These are phyloP conservation scores for Lophiostoma macrostomum DNA, from an alignment of 495 filamentous ascomycete species.

Conservation along the genomic window DNA sequence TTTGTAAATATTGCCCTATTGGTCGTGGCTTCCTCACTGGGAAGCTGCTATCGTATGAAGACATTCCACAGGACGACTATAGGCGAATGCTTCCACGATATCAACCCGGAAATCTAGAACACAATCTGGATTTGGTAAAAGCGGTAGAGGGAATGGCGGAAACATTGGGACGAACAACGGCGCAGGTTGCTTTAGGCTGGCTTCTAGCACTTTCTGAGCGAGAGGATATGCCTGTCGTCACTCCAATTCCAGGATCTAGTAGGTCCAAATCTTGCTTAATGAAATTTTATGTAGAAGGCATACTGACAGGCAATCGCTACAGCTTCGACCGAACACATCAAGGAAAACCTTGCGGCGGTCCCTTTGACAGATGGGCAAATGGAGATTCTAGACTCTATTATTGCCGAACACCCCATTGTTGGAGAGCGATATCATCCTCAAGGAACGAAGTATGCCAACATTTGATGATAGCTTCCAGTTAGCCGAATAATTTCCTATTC, in stretches of 20 bases:
- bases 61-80: conserved; percentile 7
- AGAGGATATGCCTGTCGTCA: conserved; percentile 64
- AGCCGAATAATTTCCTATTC: too few relatives aligned
- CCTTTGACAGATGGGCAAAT: conserved; percentile 5
- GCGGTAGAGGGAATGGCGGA: conserved; percentile 63
- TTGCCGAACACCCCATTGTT: neutral
- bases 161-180: conserved; percentile 65
- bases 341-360: conserved; percentile 2
- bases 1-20: conserved; percentile 10
- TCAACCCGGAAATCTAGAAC: conserved; percentile 55
- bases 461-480: neutral
- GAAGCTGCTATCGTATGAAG: neutral
- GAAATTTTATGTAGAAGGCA: too few relatives aligned
- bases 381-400: conserved; percentile 9
- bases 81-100: conserved; percentile 10
- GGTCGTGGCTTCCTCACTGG: conserved; percentile 9
- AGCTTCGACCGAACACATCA: neutral
- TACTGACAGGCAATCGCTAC: neutral
- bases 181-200: conserved; percentile 81
- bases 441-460: neutral
- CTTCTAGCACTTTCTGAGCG: conserved; percentile 50
- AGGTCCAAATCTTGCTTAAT: neutral
- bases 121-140: conserved; percentile 66
- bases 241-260: conserved; percentile 70
- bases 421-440: conserved; percentile 6